Base-by-base conservation (phyloP, 495 filamentous ascomycete genomes). In the Hyaloscypha bicolor region DNA sequence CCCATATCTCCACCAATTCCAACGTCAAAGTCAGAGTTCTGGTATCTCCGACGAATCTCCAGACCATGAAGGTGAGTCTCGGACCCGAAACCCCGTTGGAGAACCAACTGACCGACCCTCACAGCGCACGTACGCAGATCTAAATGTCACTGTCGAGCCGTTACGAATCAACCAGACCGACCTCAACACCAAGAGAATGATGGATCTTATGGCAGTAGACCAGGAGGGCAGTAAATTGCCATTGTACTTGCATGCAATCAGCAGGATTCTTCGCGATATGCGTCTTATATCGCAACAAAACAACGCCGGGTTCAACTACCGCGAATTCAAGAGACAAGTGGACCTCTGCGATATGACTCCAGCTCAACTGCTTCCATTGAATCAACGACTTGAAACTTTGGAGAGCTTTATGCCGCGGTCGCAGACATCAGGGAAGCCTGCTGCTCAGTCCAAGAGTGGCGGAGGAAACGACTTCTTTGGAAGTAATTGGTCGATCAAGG, bases 161-260 rank as follows among this genome's bases (percentile, higher is more conserved):
- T 74, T 91, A 29, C 76, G 82, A 4, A 80, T 93, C 32, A 79
- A 85, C 32, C 77, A 88, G 60, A 74, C 75, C 0, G 77, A 91
- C 55, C 80, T 94, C 1, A 89, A 88, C 69, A 85, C 86, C 0
- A 81, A 83, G 62, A 81, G 85, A 5, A 90, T 91, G 85, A 72
- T 88, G 39, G 85, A 86, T 52, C 81, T 93, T 5, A 91, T 93
- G 90, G 86, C 87, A 1, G 83, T 90, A 9, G 80, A 78, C 6
- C 76, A 80, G 9, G 76, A 75, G 16, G 75, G 79, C 25, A 75
- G 71, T 1, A 62, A 74, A 5, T 76, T 83, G 61, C 86, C 90
- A 0, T 78, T 93, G 3, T 93, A 93, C 73, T 80, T 92, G 67
- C 81, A 87, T 56, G 81, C 80, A 0, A 79, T 86, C 0, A 75